Percentiles rank a stretch among this genome's conserved stretches.
Conservation (phyloP, 164 flowering plant genomes). For the Aristolochia contorta region DNA sequence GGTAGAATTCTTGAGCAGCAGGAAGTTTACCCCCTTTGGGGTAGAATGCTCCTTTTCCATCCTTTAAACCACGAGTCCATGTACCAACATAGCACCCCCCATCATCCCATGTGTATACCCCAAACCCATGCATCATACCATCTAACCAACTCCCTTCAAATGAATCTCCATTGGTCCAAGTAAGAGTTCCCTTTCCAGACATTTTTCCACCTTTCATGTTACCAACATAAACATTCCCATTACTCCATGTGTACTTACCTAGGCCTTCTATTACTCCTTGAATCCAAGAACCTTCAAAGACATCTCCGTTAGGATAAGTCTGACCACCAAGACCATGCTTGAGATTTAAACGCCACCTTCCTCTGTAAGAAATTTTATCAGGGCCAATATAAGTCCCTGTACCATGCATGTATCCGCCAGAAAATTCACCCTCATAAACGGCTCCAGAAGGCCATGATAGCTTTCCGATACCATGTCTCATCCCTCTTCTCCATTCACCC, state of each 20-base stretch:
- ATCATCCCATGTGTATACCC: constrained; percentile 84
- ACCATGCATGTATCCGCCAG: constrained; percentile 88
- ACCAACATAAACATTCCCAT: constrained; percentile 78
- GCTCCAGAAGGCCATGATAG: constrained; percentile 74
- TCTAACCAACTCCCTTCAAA: constrained; percentile 93
- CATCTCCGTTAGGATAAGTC: constrained; percentile 71
- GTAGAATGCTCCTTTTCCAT: constrained; percentile 92
- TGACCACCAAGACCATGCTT: constrained; percentile 91
- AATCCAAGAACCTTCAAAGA: constrained; percentile 93
- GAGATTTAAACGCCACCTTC: constrained; percentile 80
- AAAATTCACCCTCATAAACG: constrained; percentile 82
- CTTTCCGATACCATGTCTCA: constrained; percentile 75
- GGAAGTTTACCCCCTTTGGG: constrained; percentile 70
- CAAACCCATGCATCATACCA: constrained; percentile 95
- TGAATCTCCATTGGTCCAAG: constrained; percentile 85
- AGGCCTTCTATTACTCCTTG: constrained; percentile 83
- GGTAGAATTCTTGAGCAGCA: constrained; percentile 58
- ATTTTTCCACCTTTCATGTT: constrained; percentile 92
- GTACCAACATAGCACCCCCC: constrained; percentile 94
- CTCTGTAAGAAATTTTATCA: constrained; percentile 50
- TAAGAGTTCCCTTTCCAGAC: constrained; percentile 88
- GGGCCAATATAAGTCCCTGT: constrained; percentile 54
- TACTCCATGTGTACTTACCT: constrained; percentile 88
- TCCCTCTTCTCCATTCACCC: constrained; percentile 94
- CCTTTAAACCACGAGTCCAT: constrained; percentile 89